Percentiles rank a stretch among this genome's conserved stretches.
phyloP scores from a whole-genome alignment of 2,329 filamentous ascomycete genomes.

The Zymoseptoria crescenta region DNA sequence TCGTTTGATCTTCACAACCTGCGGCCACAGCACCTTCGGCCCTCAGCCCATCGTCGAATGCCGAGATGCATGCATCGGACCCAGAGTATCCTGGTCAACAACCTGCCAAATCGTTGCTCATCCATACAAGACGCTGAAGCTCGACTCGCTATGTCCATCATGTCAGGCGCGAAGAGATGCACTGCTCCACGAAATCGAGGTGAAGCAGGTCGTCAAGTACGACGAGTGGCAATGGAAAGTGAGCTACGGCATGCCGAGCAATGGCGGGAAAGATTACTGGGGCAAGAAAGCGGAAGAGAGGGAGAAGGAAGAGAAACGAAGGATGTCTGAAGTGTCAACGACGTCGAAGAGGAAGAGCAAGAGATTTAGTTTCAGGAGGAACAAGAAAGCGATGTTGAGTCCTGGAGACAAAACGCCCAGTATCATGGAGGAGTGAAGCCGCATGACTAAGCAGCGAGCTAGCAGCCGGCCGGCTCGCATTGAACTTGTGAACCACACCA shows the following conservation, averaged over 20 bases:
- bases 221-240: slow-evolving; percentile 38
- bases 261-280: slow-evolving; percentile 23
- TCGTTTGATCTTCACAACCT: slow-evolving; percentile 35
- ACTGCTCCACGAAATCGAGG: slow-evolving; percentile 23
- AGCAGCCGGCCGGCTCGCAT: background rate
- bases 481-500: background rate
- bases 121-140: slow-evolving; percentile 30
- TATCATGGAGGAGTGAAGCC: background rate
- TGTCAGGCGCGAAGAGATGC: slow-evolving; percentile 25
- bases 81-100: slow-evolving; percentile 15
- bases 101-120: slow-evolving; percentile 27
- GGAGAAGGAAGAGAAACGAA: slow-evolving; percentile 15
- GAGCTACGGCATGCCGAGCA: slow-evolving; percentile 29
- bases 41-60: slow-evolving; percentile 31
- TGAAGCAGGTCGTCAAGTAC: slow-evolving; percentile 25
- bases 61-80: slow-evolving; percentile 22
- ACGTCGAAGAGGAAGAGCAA: slow-evolving; percentile 10
- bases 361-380: slow-evolving; percentile 20
- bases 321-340: slow-evolving; percentile 5
- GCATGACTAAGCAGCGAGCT: background rate
- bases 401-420: background rate
- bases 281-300: slow-evolving; percentile 20
- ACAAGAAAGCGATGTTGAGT: slow-evolving; percentile 12
- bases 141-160: slow-evolving; percentile 28
- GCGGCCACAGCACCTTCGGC: slow-evolving; percentile 35